These are phyloP conservation scores for Aegle marmelos DNA, from an alignment of 345 rosid species.

Conservation along the genomic window DNA sequence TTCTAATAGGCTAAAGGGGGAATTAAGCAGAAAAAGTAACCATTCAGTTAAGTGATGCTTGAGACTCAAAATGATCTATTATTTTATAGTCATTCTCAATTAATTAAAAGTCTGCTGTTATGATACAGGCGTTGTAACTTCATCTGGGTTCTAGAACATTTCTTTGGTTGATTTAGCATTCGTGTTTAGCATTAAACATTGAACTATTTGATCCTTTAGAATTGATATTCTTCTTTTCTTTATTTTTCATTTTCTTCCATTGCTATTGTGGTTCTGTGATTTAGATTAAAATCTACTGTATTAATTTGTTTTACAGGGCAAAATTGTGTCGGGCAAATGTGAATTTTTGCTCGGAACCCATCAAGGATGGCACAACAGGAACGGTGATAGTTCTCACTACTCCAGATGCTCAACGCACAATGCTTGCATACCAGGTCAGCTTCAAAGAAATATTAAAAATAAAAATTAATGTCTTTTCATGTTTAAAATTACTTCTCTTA, in stretches of 20 bases:
- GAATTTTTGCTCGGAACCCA: conserved; percentile 75
- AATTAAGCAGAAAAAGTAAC: not conserved
- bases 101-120: not conserved
- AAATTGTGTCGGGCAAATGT: conserved; percentile 80
- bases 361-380: conserved; percentile 93
- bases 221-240: not conserved
- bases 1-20: not conserved
- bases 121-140: not conserved
- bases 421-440: conserved; percentile 91
- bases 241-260: not conserved
- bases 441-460: not conserved
- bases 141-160: not conserved
- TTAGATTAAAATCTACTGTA: not conserved
- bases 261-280: not conserved
- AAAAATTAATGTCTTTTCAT: not conserved
- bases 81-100: not conserved
- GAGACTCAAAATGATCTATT: not conserved
- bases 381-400: conserved; percentile 96
- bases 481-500: not conserved
- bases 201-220: not conserved
- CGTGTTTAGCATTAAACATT: not conserved
- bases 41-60: not conserved
- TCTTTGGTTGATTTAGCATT: not conserved
- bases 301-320: conserved; percentile 39
- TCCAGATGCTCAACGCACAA: conserved; percentile 94